Base-by-base conservation (phyloP, 345 rosid genomes). In the Lepidium aucheri region DNA sequence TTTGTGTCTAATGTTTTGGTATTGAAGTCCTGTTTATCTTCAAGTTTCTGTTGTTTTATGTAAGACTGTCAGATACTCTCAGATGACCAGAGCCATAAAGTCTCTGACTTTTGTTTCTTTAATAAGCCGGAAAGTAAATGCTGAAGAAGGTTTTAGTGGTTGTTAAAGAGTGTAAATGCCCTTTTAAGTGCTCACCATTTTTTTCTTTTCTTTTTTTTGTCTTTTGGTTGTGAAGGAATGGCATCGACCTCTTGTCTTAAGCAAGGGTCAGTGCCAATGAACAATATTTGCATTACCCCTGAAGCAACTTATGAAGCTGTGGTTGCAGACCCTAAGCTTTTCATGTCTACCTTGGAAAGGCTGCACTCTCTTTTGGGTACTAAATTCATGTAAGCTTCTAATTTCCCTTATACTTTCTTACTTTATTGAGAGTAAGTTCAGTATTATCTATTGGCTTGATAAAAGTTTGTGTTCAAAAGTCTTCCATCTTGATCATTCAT, bases 351-450 rank as follows among this genome's bases (percentile, higher is more conserved):
- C 14, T 74, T 94, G 70, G 90, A 94, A 85, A 80, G 79, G 74
- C 82, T 91, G 2, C 99, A 94, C 77, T 77, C 86, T 36, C 67
- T 78, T 22, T 75, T 94, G 96, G 81, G 88, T 38, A 88, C 99
- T 63, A 94, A 91, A 75, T 94, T 94, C 80, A 88, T 91, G 99
- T 89, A 79, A 76, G 82, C 33, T 33, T 62, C 32, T 63, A 65
- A 46, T 35, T 60, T 51, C 56, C 28, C 69, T 30, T 0, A 4
- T n/a, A 42, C 32, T 43, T 43, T 53, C 6, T 52, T 16, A 42
- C 68, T 64, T 42, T 28, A 28, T 5, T 14, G 13, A 10, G 15
- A 22, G 6, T 43, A 20, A 51, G 53, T 35, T 53, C 52, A 60
- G 41, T 40, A 67, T 18, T 70, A 49, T 16, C 32, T 52, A 38